Percentiles rank a stretch among this genome's conserved stretches.
These are phyloP conservation scores for Pseudonitzschia multistriata DNA, from an alignment of 108 stramenopile genomes.

Conservation along the genomic window DNA sequence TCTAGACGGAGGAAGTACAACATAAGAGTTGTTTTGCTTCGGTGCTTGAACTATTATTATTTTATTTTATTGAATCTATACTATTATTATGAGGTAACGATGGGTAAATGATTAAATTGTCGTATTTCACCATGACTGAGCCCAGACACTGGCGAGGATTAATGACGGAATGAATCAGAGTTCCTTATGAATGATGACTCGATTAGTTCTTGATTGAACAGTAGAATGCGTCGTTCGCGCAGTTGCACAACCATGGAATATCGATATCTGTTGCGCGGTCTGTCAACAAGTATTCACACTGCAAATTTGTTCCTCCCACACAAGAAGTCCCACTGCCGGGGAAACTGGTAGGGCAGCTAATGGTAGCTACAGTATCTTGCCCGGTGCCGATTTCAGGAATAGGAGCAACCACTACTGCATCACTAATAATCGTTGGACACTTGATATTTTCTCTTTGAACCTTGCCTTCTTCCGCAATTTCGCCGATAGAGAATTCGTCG, in stretches of 20 bases:
- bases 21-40: no score
- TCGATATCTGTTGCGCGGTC: background rate
- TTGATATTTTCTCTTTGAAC: background rate
- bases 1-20: no score
- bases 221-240: background rate
- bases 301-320: conserved; percentile 1
- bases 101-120: background rate
- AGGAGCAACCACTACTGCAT: background rate
- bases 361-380: background rate
- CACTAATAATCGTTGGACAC: background rate
- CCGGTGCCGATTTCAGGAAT: background rate
- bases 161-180: background rate
- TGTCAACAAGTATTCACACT: conserved; percentile 4
- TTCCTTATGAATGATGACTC: background rate
- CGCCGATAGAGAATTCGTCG: background rate
- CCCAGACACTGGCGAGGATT: conserved; percentile 5
- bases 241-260: conserved; percentile 10
- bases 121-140: conserved; percentile 3
- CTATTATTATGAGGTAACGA: background rate
- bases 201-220: background rate
- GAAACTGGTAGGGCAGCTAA: background rate
- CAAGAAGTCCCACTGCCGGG: background rate
- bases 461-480: background rate
- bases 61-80: background rate
- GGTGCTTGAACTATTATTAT: no score